A percentile compares a stretch with the other conserved stretches of the same genome.
phyloP scores from a whole-genome alignment of 352 stramenopile species.

The Phytophthora fragariaefolia region DNA sequence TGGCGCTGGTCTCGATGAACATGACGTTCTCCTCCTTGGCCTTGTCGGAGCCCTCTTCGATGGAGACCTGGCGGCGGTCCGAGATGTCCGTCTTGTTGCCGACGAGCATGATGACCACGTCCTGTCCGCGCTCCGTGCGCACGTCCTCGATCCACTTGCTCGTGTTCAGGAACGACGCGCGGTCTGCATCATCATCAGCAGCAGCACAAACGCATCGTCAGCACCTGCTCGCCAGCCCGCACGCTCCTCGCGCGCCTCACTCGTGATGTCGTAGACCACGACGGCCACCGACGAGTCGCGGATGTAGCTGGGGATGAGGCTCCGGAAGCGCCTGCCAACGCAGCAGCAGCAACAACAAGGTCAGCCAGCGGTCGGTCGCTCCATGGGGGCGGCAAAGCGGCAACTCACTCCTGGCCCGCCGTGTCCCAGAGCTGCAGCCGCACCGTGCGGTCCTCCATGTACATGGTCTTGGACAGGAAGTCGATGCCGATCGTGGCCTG shows the following conservation, averaged over 20 bases:
- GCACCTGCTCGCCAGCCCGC: no score
- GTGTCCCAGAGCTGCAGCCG: conserved; percentile 99
- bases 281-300: conserved; percentile 99
- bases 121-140: conserved; percentile 96
- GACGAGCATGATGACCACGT: conserved; percentile 99
- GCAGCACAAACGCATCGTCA: conserved; percentile 7
- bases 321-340: conserved; percentile 89
- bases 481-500: conserved; percentile 99
- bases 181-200: conserved; percentile 58
- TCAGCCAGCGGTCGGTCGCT: not conserved
- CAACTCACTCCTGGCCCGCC: conserved; percentile 94
- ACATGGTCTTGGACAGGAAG: conserved; percentile 99
- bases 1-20: conserved; percentile 99
- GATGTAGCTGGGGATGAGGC: conserved; percentile 97
- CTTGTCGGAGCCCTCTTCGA: conserved; percentile 98
- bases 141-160: conserved; percentile 99
- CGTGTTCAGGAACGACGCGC: conserved; percentile 98
- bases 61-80: conserved; percentile 96
- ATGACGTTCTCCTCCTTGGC: conserved; percentile 98
- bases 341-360: conserved; percentile 9
- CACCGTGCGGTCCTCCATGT: conserved; percentile 98
- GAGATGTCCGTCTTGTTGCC: conserved; percentile 99
- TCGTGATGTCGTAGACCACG: conserved; percentile 99
- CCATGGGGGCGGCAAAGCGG: not conserved
- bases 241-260: no score